Evolutionary conservation across 1,139 yeast genomes (phyloP).

Genomic region (Wickerhamomyces sp.): DNA sequence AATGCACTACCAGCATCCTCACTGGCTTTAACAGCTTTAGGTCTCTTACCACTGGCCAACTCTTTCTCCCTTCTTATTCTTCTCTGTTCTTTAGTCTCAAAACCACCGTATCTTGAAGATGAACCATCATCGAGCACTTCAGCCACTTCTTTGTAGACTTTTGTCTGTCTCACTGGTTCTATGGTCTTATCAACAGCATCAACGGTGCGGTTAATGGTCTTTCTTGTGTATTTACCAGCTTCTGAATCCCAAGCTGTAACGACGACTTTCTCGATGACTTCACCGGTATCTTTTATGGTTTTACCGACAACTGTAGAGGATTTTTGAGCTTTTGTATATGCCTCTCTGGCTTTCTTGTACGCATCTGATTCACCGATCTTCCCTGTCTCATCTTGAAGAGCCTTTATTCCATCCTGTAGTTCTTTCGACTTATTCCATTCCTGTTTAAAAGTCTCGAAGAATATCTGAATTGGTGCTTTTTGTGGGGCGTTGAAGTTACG

Average conservation of each 20-base stretch:
- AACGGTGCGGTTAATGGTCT: constrained; percentile 75
- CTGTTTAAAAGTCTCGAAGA: constrained; percentile 81
- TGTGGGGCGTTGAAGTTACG: constrained; percentile 18
- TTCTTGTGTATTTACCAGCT: constrained; percentile 81
- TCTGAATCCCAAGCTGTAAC: constrained; percentile 96
- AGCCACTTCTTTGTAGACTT: constrained; percentile 81
- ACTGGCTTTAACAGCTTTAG: constrained; percentile 66
- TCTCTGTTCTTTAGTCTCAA: constrained; percentile 81
- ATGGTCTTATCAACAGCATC: constrained; percentile 75
- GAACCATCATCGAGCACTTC: constrained; percentile 92
- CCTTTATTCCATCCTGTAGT: constrained; percentile 87
- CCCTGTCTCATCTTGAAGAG: constrained; percentile 94
- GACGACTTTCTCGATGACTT: constrained; percentile 87
- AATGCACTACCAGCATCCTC: constrained; percentile 84
- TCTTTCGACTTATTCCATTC: constrained; percentile 92
- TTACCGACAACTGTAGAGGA: constrained; percentile 80
- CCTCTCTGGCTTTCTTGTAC: constrained; percentile 88
- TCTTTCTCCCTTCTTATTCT: constrained; percentile 67
- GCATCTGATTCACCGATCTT: constrained; percentile 93
- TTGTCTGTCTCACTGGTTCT: constrained; percentile 91
- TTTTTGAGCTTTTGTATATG: constrained; percentile 79
- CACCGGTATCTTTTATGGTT: constrained; percentile 87
- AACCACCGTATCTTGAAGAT: constrained; percentile 87
- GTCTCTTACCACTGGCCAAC: constrained; percentile 52
- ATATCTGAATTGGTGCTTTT: constrained; percentile 86